Evolutionary conservation across 495 filamentous ascomycete species (phyloP).

Genomic region (Neurospora pannonica): DNA sequence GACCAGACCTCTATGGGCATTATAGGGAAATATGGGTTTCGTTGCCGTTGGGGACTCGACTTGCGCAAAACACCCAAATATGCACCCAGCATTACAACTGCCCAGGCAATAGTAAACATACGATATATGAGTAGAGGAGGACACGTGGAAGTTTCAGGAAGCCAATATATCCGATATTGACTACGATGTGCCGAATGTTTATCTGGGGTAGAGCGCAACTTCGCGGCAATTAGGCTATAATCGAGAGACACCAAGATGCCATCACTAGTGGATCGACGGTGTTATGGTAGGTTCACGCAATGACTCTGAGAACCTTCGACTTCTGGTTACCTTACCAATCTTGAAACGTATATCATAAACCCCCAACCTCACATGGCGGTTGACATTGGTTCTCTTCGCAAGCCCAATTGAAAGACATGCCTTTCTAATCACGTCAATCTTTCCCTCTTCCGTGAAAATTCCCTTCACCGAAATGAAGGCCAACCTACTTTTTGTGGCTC

Average conservation of each 20-base stretch:
- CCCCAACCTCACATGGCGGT: neutral
- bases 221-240: neutral
- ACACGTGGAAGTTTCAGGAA: neutral
- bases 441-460: neutral
- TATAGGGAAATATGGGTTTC: neutral
- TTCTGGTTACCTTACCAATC: neutral
- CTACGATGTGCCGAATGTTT: neutral
- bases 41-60: neutral
- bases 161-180: neutral
- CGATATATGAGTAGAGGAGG: neutral
- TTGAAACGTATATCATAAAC: neutral
- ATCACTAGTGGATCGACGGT: neutral
- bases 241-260: neutral
- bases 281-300: neutral
- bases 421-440: neutral
- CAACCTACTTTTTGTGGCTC: neutral
- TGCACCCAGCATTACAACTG: neutral
- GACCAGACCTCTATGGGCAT: neutral
- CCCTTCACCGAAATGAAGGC: constrained; percentile 1
- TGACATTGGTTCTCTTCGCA: neutral
- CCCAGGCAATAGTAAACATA: neutral
- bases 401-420: neutral
- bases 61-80: neutral
- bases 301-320: neutral
- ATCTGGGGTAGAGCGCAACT: neutral